Base-by-base conservation (phyloP, 345 rosid genomes). In the Abelmoschus esculentus region DNA sequence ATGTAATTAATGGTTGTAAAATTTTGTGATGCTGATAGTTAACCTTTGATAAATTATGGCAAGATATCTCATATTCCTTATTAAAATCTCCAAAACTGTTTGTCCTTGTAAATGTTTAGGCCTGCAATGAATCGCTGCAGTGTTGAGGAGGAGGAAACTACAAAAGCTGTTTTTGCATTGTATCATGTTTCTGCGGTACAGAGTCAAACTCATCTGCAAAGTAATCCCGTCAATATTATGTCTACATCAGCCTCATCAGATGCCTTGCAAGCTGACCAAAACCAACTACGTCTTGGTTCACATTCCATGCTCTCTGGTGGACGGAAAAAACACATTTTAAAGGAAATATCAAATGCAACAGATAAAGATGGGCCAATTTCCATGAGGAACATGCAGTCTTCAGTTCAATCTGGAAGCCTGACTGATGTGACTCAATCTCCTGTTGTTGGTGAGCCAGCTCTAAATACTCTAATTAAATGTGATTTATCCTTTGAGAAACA, bases 141-240 rank as follows among this genome's bases (percentile, higher is more conserved):
- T 72, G 73, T 92, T 61, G 82, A 80, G 3, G 92, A 96, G 83
- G 91, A 85, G 47, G 97, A 90, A 77, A 92, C 98, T n/a, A 90
- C 86, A 7, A 78, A 74, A 69, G 97, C 98, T 63, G 75, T 85
- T 58, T 60, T 73, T 31, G 86, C 82, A 22, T 71, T 72, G 84
- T 74, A 55, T 75, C 86, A 79, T 55, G 75, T 58, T 68, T 85
- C 87, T 44, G 75, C 55, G 67, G 81, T 80, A 46, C 82, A 82
- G 65, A 72, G 76, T 74, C 91, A 83, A 75, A 76, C 70, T 73
- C 60, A 72, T 52, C 70, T 72, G 70, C 88, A 65, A 56, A 70
- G 75, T 70, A 91, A 81, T 77, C 61, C 79, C 46, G 81, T 71
- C 26, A 82, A 69, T 38, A 53, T 52, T 66, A 52, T 64, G 38